Percentiles rank a stretch among this genome's conserved stretches.
phyloP scores from a whole-genome alignment of 208 protist species.

The Crithidia thermophila region DNA sequence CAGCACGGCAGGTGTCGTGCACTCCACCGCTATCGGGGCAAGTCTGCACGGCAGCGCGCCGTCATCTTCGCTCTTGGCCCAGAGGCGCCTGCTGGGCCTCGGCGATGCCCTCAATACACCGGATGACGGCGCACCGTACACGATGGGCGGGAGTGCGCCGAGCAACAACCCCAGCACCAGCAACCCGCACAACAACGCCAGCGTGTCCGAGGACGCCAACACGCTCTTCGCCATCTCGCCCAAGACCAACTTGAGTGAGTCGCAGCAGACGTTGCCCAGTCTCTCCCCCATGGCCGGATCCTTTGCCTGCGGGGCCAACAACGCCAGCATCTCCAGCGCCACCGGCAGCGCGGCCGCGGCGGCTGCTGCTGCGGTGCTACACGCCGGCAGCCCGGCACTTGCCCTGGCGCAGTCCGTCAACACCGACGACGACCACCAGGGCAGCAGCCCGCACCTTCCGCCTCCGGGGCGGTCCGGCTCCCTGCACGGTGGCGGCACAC shows the following conservation, averaged over 20 bases:
- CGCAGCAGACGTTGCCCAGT: constrained; percentile 15
- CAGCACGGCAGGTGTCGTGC: not conserved
- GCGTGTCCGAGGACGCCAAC: constrained; percentile 17
- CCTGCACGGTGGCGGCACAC: not conserved
- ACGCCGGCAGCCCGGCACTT: too few relatives aligned
- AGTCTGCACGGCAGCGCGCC: not conserved
- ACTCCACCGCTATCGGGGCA: not conserved
- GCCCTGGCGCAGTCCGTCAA: not conserved
- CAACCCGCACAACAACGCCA: constrained; percentile 14
- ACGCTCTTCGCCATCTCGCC: constrained; percentile 17
- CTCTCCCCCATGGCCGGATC: constrained; percentile 8
- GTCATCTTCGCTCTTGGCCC: constrained; percentile 3
- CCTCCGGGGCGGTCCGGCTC: not conserved
- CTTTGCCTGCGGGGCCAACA: constrained; percentile 3
- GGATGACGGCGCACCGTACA: not conserved
- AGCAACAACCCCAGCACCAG: too few relatives aligned
- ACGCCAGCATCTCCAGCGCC: constrained; percentile 14
- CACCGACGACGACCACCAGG: not conserved
- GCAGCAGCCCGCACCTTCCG: not conserved
- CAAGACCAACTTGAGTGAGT: constrained; percentile 21
- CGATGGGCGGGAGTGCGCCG: constrained; percentile 17
- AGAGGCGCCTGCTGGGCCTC: constrained; percentile 11
- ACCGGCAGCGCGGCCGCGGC: not conserved
- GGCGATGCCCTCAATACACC: not conserved
- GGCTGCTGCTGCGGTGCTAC: not conserved